Evolutionary conservation across 2,329 filamentous ascomycete genomes (phyloP).

Genomic region (Colletotrichum noveboracense): DNA sequence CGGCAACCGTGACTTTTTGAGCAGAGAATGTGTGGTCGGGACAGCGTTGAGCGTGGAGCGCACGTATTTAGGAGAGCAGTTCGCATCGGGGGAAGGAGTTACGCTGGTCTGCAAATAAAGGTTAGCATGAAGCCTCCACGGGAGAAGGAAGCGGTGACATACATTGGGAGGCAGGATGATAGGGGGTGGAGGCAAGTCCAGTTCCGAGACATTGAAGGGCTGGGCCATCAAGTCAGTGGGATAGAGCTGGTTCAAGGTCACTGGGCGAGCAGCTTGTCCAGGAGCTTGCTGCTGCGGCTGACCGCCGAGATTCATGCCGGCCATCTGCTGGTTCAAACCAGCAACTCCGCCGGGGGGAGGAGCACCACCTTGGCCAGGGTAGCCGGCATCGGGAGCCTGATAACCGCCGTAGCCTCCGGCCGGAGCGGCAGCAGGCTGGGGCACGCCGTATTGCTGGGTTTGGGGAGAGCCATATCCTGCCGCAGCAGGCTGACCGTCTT

Average conservation of each 20-base stretch:
- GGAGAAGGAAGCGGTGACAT: conserved; percentile 43
- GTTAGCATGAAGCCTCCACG: not conserved
- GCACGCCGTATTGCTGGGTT: conserved; percentile 43
- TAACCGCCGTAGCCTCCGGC: conserved; percentile 64
- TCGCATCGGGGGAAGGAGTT: conserved; percentile 88
- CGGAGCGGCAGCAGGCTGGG: conserved; percentile 41
- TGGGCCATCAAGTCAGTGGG: conserved; percentile 90
- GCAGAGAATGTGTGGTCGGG: conserved; percentile 86
- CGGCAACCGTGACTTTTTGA: conserved; percentile 96
- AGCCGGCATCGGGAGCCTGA: conserved; percentile 71
- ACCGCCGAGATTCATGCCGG: conserved; percentile 79
- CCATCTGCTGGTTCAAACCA: conserved; percentile 83
- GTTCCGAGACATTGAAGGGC: conserved; percentile 91
- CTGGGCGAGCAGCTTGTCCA: conserved; percentile 42
- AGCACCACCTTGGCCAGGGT: conserved; percentile 58
- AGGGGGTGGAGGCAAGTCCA: conserved; percentile 89
- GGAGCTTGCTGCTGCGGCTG: conserved; percentile 55
- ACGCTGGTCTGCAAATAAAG: conserved; percentile 71
- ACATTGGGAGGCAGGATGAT: conserved; percentile 93
- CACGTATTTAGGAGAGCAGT: conserved; percentile 92
- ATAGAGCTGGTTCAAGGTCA: conserved; percentile 83
- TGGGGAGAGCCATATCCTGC: conserved; percentile 48
- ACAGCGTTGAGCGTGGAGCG: conserved; percentile 94
- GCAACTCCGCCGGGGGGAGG: conserved; percentile 58
- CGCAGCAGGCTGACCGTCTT: conserved; percentile 44